These are phyloP conservation scores for Alnus rubra DNA, from an alignment of 306 rosid species.

Conservation along the genomic window DNA sequence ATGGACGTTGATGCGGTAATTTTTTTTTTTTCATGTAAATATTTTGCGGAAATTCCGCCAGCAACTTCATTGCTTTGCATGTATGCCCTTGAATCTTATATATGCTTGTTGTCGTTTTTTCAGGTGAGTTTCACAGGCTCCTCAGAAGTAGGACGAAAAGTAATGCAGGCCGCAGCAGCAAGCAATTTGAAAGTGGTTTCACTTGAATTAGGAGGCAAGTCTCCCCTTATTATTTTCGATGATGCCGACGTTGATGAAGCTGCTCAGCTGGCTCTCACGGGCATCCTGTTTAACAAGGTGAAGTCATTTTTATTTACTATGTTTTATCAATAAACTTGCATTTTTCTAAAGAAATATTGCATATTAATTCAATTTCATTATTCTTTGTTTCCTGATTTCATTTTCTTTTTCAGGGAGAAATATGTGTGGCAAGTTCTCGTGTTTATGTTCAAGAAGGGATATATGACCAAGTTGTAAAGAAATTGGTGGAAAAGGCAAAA, in stretches of 20 bases:
- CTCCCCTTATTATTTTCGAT: conserved; percentile 74
- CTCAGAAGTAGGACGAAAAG: conserved; percentile 64
- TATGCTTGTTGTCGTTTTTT: neutral
- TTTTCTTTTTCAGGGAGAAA: conserved; percentile 42
- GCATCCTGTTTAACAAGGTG: conserved; percentile 68
- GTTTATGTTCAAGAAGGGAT: conserved; percentile 59
- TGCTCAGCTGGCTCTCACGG: conserved; percentile 71
- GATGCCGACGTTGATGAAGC: conserved; percentile 78
- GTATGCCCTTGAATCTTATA: neutral
- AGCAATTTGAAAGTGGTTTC: conserved; percentile 81
- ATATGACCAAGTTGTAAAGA: conserved; percentile 43
- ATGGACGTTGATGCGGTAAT: conserved; percentile 82
- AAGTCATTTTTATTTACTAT: neutral
- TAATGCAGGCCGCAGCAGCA: conserved; percentile 78
- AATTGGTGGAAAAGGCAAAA: conserved; percentile 36
- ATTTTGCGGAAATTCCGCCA: neutral
- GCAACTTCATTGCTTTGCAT: neutral
- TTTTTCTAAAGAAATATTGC: neutral
- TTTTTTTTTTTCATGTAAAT: neutral
- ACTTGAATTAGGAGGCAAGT: conserved; percentile 92
- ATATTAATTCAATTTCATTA: neutral
- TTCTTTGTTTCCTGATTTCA: neutral
- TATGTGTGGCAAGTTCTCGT: conserved; percentile 52
- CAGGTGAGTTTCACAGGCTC: conserved; percentile 73
- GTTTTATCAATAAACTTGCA: neutral